phyloP scores from a whole-genome alignment of 768 basidiomycete species.

The Russula emetica region DNA sequence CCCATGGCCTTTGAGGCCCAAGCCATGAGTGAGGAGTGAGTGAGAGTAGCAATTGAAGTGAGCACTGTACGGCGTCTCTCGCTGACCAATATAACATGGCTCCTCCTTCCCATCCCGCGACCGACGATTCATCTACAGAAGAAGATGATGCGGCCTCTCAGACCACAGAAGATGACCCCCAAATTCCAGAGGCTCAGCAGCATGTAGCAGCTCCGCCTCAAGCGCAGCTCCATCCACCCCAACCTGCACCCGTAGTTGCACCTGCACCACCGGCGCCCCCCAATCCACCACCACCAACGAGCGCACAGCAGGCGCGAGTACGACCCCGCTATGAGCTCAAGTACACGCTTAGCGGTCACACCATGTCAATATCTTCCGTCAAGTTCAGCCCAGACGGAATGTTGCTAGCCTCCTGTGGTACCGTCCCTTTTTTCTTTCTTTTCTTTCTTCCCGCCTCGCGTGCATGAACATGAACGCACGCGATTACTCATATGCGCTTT shows the following conservation, averaged over 20 bases:
- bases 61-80: too few species aligned
- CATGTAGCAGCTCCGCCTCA: conserved; percentile 41
- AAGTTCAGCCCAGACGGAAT: conserved; percentile 90
- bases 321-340: conserved; percentile 65
- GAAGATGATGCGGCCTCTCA: conserved; percentile 70
- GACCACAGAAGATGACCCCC: conserved; percentile 81
- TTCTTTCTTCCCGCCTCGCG: background rate
- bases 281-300: conserved; percentile 20
- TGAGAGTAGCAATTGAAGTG: background rate
- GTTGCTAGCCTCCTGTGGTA: conserved; percentile 83
- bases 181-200: conserved; percentile 60
- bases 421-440: conserved; percentile 12
- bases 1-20: background rate
- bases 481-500: background rate
- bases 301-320: conserved; percentile 34
- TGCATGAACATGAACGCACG: background rate
- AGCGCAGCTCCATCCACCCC: conserved; percentile 36
- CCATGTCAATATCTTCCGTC: conserved; percentile 78
- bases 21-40: background rate
- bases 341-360: conserved; percentile 72
- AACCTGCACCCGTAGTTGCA: conserved; percentile 25
- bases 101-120: conserved; percentile 5
- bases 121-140: conserved; percentile 46
- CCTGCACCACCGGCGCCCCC: background rate
- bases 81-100: background rate